These are phyloP conservation scores for Cerioporus squamosus DNA, from an alignment of 1,284 basidiomycete species.

Conservation along the genomic window DNA sequence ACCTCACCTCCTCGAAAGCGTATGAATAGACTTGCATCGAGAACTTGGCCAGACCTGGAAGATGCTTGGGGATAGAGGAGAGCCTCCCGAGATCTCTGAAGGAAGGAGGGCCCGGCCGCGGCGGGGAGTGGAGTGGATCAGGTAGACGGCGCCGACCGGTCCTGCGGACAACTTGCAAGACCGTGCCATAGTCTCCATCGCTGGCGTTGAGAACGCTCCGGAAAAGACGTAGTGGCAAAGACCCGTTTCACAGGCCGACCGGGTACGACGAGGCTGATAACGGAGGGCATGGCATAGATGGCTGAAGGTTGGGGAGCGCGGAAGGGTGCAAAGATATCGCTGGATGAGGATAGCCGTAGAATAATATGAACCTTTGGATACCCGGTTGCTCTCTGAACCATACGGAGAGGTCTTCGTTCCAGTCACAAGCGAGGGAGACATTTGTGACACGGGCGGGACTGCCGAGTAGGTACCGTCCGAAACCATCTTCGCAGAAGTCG, in stretches of 20 bases:
- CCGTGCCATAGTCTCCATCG: neutral
- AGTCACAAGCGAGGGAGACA: conserved; percentile 1
- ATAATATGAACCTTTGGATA: neutral
- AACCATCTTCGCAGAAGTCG: neutral
- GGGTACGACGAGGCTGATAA: neutral
- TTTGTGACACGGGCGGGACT: neutral
- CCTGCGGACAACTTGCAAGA: neutral
- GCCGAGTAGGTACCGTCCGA: neutral
- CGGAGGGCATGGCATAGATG: neutral
- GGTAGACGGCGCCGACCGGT: neutral
- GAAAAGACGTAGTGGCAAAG: neutral
- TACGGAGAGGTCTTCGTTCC: conserved; percentile 1
- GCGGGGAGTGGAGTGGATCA: neutral
- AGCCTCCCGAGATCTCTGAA: neutral
- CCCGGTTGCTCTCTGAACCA: conserved; percentile 6
- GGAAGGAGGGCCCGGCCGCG: no score
- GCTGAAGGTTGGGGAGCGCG: neutral
- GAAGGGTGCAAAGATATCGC: neutral
- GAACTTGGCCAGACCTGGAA: neutral
- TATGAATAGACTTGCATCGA: neutral
- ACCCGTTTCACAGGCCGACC: neutral
- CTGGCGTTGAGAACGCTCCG: no score
- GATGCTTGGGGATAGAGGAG: neutral
- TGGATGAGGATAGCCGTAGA: neutral
- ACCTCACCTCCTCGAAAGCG: neutral